Evolutionary conservation across 257 asterid species (phyloP), one percentile per base, ranked within the genome.

Genomic region (Lithospermum erythrorhizon): DNA sequence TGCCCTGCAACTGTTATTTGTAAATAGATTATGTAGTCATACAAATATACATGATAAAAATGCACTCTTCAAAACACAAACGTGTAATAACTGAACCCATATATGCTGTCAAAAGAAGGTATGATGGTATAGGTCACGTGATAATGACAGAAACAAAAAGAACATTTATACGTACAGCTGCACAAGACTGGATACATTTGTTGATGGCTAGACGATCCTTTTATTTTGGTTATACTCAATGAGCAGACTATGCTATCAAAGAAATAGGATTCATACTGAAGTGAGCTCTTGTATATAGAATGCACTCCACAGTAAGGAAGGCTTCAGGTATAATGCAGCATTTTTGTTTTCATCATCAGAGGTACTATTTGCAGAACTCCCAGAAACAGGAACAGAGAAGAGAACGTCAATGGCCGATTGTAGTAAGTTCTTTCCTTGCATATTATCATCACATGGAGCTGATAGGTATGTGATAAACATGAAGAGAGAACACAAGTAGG

Each of bases 391-490:
- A 60, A 51, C n/a, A 49, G 80, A 72, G 75, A 91, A 86, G 64
- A 87, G 71, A 37, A 86, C 81, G 65, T 71, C 67, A 51, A 86
- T 81, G 63, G 96, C 93, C 9, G 82, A 82, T 58, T 68, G 68
- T 20, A 91, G 71, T 73, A 78, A 67, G 32, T 77, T 78, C 83
- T 87, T 83, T 63, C 98, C 98, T 72, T 82, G 86, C 51, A 41
- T 76, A 62, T 70, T 83, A 70, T 79, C 73, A 62, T 76, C 78
- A 72, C 93, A 85, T 56, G 66, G 53, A 58, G 86, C 81, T 45
- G 98, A 91, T 55, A 91, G 78, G 73, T 88, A 91, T 41, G 83
- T 74, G 65, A 88, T 86, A 66, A 75, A 91, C 94, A 94, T 86
- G 86, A 73, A 63, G 35, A 67, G 78, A 61, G 27, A 19, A 68